Evolutionary conservation across 495 filamentous ascomycete species (phyloP), one percentile per base, ranked within the genome.

Genomic region (Tuber microsphaerosporum): DNA sequence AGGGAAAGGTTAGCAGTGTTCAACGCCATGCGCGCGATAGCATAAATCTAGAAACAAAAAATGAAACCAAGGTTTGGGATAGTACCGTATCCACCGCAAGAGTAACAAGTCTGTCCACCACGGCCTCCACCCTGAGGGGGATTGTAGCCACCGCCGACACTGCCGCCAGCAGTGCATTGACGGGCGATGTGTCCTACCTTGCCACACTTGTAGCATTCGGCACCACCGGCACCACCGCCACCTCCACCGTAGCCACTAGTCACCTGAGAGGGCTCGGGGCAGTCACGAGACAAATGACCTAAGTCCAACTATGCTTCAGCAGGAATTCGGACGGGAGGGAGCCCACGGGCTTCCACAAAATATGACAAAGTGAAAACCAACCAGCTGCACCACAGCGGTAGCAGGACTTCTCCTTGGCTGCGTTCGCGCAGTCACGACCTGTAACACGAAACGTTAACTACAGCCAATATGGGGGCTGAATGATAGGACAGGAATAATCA

Each of bases 121-220:
- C 89, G 87, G 69, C 83, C 85, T 56, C 86, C 85, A 22, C 74
- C 56, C 22, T 61, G 37, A 31, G 61, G 12, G 37, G 42, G 84
- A 71, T 81, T 77, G 70, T 83, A 82, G 61, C 84, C 83, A 70
- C 85, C 84, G 45, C 84, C 79, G 73, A 69, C 51, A 48, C 56
- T 48, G 44, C 76, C 79, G 14, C 84, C 85, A 69, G 86, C 88
- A 76, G 88, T 86, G 90, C 95, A 98, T 88, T 95, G 97, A 75
- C 96, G 93, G 70, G 95, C 95, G 84, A 98, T 98, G 88, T 98
- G 95, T 74, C 95, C 96, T 75, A 94, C 88, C 87, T 97, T 92
- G 71, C 93, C 94, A 86, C 96, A 99, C 90, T 98, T 98, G 91
- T 99, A 99, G 90, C 95, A 99, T 85, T 98, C 91, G 81, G 92